Conservation (phyloP, 2,329 filamentous ascomycete genomes). For the Fusarium sacchari region DNA sequence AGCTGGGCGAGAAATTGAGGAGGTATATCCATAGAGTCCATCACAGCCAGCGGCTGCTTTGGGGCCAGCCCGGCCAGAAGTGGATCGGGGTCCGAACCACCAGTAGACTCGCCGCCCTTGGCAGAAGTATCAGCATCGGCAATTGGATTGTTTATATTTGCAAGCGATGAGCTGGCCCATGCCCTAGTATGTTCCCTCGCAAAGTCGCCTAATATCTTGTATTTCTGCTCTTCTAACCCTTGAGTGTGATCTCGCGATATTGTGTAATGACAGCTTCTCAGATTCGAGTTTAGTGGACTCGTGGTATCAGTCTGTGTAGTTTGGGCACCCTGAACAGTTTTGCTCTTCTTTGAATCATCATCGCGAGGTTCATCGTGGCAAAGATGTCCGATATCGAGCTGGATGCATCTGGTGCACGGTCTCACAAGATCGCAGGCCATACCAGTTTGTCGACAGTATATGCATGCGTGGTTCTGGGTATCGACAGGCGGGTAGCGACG, state of each 20-base stretch:
- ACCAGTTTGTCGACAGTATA: not conserved
- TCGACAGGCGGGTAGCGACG: not conserved
- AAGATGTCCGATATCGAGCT: not conserved
- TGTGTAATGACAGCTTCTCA: accelerated
- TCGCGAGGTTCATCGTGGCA: not conserved
- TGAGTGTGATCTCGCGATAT: not conserved
- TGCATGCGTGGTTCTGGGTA: not conserved
- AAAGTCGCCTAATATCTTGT: not conserved
- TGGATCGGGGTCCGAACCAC: too few species aligned
- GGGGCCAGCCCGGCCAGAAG: too few species aligned
- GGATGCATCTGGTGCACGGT: not conserved
- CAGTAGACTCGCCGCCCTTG: too few species aligned
- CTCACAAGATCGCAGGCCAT: not conserved
- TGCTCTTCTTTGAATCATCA: not conserved
- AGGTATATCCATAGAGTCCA: too few species aligned
- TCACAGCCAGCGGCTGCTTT: too few species aligned
- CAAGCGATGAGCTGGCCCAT: not conserved
- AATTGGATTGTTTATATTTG: accelerated
- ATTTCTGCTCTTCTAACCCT: not conserved
- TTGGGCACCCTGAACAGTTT: not conserved
- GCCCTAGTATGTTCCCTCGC: accelerated
- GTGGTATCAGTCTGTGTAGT: accelerated
- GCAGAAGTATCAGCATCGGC: not conserved
- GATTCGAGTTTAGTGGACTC: accelerated
- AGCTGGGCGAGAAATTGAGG: too few species aligned